phyloP scores from a whole-genome alignment of 306 rosid genomes.

The Trifolium dubium region DNA sequence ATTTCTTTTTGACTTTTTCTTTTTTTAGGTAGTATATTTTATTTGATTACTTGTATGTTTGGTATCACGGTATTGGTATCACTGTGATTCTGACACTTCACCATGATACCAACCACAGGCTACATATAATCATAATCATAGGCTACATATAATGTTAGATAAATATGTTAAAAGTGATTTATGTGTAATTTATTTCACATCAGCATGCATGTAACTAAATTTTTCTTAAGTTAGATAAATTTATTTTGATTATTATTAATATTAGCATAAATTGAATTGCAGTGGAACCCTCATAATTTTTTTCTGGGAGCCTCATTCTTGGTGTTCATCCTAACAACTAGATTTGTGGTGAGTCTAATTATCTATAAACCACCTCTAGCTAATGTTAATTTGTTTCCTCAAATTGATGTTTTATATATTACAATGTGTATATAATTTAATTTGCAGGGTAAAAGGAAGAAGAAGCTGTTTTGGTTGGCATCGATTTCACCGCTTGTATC shows the following conservation, averaged over 20 bases:
- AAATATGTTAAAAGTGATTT: no score
- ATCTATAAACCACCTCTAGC: neutral
- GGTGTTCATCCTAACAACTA: conserved; percentile 61
- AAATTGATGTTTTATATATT: conserved; percentile 5
- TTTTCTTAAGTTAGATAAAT: neutral
- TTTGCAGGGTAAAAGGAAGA: conserved; percentile 64
- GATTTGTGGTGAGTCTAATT: conserved; percentile 62
- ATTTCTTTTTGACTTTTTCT: neutral
- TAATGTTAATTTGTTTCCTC: neutral
- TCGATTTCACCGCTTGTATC: conserved; percentile 77
- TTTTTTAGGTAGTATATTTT: neutral
- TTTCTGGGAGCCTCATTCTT: conserved; percentile 74
- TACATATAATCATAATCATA: no score
- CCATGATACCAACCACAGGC: no score
- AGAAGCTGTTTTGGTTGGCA: conserved; percentile 79
- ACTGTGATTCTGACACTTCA: no score
- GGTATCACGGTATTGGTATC: no score
- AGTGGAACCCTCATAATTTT: conserved; percentile 77
- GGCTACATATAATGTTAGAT: no score
- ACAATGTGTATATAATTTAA: neutral
- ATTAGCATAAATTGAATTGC: conserved; percentile 20
- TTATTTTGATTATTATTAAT: neutral
- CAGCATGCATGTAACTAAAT: neutral
- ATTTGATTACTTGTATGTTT: no score
- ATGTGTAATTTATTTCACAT: no score